phyloP scores from a whole-genome alignment of 345 rosid genomes.

The Laguncularia racemosa region DNA sequence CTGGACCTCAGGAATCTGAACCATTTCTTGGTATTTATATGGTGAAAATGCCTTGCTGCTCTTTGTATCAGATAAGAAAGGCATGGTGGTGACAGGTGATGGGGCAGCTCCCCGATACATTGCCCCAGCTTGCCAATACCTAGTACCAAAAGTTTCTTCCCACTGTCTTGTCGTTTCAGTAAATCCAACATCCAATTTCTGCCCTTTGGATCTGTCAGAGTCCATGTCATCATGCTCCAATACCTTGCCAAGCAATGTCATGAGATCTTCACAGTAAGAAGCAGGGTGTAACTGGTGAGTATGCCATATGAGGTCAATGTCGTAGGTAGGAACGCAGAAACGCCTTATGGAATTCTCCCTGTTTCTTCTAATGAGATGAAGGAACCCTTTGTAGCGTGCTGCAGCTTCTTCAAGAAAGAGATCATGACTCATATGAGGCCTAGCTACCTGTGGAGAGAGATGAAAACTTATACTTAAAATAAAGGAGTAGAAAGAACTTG shows the following conservation, averaged over 20 bases:
- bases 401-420: constrained; percentile 75
- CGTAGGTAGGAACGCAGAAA: constrained; percentile 93
- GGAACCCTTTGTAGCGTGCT: constrained; percentile 86
- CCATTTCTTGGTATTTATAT: constrained; percentile 17
- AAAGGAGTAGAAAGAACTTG: no score
- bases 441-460: constrained; percentile 49
- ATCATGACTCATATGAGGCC: constrained; percentile 48
- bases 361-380: constrained; percentile 76
- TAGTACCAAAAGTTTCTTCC: constrained; percentile 73
- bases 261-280: constrained; percentile 63
- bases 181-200: constrained; percentile 80
- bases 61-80: constrained; percentile 27
- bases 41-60: constrained; percentile 23
- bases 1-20: constrained; percentile 47
- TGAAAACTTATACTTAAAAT: not conserved
- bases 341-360: constrained; percentile 47
- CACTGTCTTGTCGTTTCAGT: constrained; percentile 76
- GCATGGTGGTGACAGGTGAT: constrained; percentile 46
- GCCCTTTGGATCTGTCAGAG: constrained; percentile 82
- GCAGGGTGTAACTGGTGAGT: constrained; percentile 88
- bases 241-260: constrained; percentile 51
- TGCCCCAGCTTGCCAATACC: constrained; percentile 94
- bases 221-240: constrained; percentile 94
- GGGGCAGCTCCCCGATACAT: constrained; percentile 81
- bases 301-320: constrained; percentile 96